A percentile compares a stretch with the other conserved stretches of the same genome.
Evolutionary conservation across 345 rosid species (phyloP).

Genomic region (Bretschneidera sinensis): DNA sequence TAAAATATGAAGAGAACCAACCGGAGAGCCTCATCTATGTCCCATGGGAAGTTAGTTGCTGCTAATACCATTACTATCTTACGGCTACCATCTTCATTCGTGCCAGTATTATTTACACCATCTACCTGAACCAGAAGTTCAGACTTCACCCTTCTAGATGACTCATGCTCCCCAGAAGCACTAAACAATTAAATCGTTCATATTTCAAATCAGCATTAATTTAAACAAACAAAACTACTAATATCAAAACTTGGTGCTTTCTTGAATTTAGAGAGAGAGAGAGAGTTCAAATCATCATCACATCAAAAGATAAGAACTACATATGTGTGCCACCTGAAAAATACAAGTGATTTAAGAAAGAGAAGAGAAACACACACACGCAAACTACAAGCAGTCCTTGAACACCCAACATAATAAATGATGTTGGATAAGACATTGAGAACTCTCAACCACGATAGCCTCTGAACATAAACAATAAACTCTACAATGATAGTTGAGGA

Average conservation of each 20-base stretch:
- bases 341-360: neutral
- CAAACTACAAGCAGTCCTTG: neutral
- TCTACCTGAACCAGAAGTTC: constrained; percentile 99
- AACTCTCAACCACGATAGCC: neutral
- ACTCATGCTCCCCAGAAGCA: constrained; percentile 97
- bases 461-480: neutral
- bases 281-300: neutral
- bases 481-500: neutral
- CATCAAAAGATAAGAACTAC: neutral
- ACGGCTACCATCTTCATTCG: constrained; percentile 91
- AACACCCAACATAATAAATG: too few species aligned
- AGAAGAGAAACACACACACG: neutral
- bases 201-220: neutral
- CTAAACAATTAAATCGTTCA: constrained; percentile 30
- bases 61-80: constrained; percentile 99
- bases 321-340: neutral
- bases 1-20: constrained; percentile 12
- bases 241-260: neutral
- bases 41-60: constrained; percentile 99
- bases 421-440: neutral
- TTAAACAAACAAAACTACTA: neutral
- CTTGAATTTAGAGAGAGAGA: neutral
- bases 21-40: constrained; percentile 99
- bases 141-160: constrained; percentile 98
- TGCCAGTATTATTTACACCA: constrained; percentile 88